A percentile compares a stretch with the other conserved stretches of the same genome.
Conservation (phyloP, 306 rosid species). For the Ammopiptanthus mongolicus region DNA sequence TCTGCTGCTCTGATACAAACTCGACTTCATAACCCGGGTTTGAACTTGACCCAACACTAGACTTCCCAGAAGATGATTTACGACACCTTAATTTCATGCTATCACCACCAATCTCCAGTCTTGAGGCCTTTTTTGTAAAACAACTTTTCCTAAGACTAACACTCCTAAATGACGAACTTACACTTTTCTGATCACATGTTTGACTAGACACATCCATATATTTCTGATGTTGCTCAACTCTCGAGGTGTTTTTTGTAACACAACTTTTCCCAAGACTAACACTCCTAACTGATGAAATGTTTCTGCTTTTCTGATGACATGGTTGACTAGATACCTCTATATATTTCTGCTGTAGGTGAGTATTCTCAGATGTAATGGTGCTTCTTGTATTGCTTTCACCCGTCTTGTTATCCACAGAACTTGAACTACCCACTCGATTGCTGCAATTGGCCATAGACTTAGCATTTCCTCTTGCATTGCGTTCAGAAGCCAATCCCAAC, state of each 20-base stretch:
- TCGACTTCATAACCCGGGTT: conserved; percentile 39
- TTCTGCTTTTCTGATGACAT: conserved; percentile 23
- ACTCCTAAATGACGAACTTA: conserved; percentile 37
- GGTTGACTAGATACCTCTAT: conserved; percentile 38
- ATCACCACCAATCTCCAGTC: conserved; percentile 33
- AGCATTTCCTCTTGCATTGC: conserved; percentile 26
- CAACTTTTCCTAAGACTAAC: conserved; percentile 43
- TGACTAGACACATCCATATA: conserved; percentile 37
- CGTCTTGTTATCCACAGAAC: conserved; percentile 29
- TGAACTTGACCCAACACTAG: conserved; percentile 72
- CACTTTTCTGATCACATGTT: conserved; percentile 29
- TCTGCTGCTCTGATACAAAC: conserved; percentile 25
- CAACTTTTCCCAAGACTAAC: conserved; percentile 41
- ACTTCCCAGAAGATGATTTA: conserved; percentile 65
- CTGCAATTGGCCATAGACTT: conserved; percentile 22
- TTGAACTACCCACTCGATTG: conserved; percentile 21
- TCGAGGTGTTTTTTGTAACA: conserved; percentile 34
- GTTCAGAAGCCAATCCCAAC: no score
- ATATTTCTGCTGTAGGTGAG: conserved; percentile 28
- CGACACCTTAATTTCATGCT: conserved; percentile 39
- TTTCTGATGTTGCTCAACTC: conserved; percentile 27
- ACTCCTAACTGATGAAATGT: conserved; percentile 30
- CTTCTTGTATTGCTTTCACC: conserved; percentile 38
- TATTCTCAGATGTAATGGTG: conserved; percentile 42
- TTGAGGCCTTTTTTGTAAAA: conserved; percentile 34